Base-by-base conservation (phyloP, 2,329 filamentous ascomycete species). In the Cladophialophora carrionii region DNA sequence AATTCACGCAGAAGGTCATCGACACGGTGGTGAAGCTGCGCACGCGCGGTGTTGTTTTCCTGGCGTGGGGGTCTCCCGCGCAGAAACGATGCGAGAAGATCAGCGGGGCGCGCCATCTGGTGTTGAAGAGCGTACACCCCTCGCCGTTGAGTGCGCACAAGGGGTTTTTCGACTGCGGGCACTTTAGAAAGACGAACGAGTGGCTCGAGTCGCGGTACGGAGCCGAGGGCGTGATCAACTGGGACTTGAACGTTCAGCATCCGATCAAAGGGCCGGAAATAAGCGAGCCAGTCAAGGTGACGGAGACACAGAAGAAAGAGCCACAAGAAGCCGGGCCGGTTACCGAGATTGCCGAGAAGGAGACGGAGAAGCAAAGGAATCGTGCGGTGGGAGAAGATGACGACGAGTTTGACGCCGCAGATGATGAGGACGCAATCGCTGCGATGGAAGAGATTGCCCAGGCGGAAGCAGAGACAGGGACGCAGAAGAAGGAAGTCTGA, bases 21-120 rank as follows among this genome's bases (percentile, higher is more conserved):
- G 92, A 98, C 70, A 84, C 90, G 0, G 91, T 98, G 1, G 90
- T 90, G 0, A 87, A 88, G 74, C 88, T 90, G 71, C 85, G 92
- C 52, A 88, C 85, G 0, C 83, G 84, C 31, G 95, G 95, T 1
- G 94, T 99, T 1, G 95, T 97, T 4, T 99, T 97, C 75, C 81
- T 99, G 77, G 94, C 94, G 0, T 99, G 95, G 95, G 95, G 95
- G 17, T 87, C 83, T 5, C 91, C 92, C 1, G 95, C 95, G 0
- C 90, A 88, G 62, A 90, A 91, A 79, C 83, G 93, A 62, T 91
- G 96, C 24, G 79, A 84, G 49, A 89, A 87, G 71, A 83, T 98
- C 59, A 81, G 78, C 57, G 82, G 85, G 69, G 66, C 57, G 17
- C 88, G 84, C 72, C 94, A 99, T 79, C 83, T 91, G 53, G 91